Base-by-base conservation (phyloP, 2,329 filamentous ascomycete genomes). In the Pseudogymnoascus sp. region DNA sequence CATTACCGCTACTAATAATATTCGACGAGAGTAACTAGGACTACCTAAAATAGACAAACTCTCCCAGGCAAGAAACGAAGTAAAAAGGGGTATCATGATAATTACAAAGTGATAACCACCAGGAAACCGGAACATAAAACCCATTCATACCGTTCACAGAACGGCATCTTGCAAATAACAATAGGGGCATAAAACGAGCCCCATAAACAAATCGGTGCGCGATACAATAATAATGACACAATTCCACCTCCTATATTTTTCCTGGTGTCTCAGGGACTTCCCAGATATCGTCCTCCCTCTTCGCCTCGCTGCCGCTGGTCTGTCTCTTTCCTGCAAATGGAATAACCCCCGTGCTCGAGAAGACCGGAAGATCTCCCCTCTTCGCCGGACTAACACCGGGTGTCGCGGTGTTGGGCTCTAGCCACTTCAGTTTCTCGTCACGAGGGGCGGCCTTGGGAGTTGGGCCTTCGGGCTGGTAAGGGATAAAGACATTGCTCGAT, bases 401-500 rank as follows among this genome's bases (percentile, higher is more conserved):
- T 23, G 61, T 65, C 1, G 64, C 61, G 1, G 68, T 74, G 63
- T 81, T 82, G 3, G 82, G 80, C 13, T 80, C 79, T 23, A 83
- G 73, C 82, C 82, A 85, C 61, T 77, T 77, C 61, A 84, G 72
- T 4, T 75, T 71, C 65, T 77, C 77, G 15, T 73, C 70, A n/a
- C 72, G 72, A 7, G 76, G 72, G 15, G 78, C 65, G 0, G 77
- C 61, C 3, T 73, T 70, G 0, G 82, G 76, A 0, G 74, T 65
- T 1, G 81, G 79, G 0, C 82, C 83, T n/a, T 82, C 78, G 0
- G 83, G 82, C 64, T 85, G 80, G 65, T 84, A 85, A 0, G 77
- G 77, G 23, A 85, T 75, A 65, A 85, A 85, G 21, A 80, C 69
- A 60, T 81, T 77, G 1, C 71, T 65, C 6, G 69, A 67, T 10